Percentiles rank a stretch among this genome's conserved stretches.
These are phyloP conservation scores for Ceraceosorus bombacis DNA, from an alignment of 1,284 basidiomycete genomes.

Conservation along the genomic window DNA sequence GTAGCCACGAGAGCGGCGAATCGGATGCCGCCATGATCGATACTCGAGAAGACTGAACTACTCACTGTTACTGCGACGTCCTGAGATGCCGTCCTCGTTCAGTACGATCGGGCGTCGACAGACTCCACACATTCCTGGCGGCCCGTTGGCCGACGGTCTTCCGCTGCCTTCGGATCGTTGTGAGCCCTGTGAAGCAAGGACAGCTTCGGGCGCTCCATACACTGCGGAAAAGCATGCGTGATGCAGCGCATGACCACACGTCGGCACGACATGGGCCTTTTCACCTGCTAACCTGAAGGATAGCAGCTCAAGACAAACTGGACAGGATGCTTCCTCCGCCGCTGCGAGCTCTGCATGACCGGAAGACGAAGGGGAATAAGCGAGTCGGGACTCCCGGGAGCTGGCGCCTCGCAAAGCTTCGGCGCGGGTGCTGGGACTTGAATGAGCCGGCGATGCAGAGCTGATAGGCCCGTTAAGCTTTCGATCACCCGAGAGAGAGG, in stretches of 20 bases:
- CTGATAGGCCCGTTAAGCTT: no score
- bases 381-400: background rate
- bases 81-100: constrained; percentile 54
- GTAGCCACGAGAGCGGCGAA: no score
- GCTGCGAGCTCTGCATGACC: constrained; percentile 53
- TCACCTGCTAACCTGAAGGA: constrained; percentile 77
- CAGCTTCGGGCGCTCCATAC: constrained; percentile 75
- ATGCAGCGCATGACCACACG: constrained; percentile 93
- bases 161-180: constrained; percentile 14
- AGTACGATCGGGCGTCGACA: constrained; percentile 92
- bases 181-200: constrained; percentile 23
- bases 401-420: background rate
- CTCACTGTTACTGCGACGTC: no score
- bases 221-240: constrained; percentile 91
- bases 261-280: constrained; percentile 89
- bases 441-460: constrained; percentile 1
- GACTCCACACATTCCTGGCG: constrained; percentile 86
- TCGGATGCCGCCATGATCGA: no score
- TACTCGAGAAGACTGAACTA: no score
- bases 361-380: constrained; percentile 30
- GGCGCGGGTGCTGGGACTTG: constrained; percentile 7
- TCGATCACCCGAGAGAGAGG: no score
- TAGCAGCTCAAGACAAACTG: constrained; percentile 81
- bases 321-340: constrained; percentile 72
- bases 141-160: constrained; percentile 50